Base-by-base conservation (phyloP, 495 filamentous ascomycete species). In the Talaromyces thailandensis region DNA sequence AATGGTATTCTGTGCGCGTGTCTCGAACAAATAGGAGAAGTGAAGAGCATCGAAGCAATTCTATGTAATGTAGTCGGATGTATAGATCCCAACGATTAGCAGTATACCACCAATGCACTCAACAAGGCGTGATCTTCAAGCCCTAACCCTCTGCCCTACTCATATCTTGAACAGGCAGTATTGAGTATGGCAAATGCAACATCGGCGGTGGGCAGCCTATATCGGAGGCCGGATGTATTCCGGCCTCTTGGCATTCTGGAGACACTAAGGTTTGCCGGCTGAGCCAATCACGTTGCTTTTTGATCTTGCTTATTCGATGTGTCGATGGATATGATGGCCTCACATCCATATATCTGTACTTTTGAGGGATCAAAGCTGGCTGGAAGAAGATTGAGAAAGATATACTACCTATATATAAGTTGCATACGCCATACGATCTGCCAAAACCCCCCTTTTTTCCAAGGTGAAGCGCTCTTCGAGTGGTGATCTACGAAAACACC, bases 201-300 rank as follows among this genome's bases (percentile, higher is more conserved):
- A 55, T 26, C 51, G 23, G 23, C 24, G 26, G 12, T 16, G 26
- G 11, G 43, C 37, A 48, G 43, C 43, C 43, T 48, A 48, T 48
- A 61, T 61, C 76, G 76, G 76, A 76, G 75, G 75, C 75, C 75
- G 73, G 75, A 59, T 65, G 58, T 66, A 75, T 77, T 75, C 75
- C 75, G 77, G 75, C 75, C 74, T 76, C 69, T 62, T 56, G 60
- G 48, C 25, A 43, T 45, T 25, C 1, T 43, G 28, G 23, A 66
- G 24, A 16, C 59, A 26, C 59, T 51, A 32, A 26, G 24, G 14
- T 45, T 60, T 25, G 32, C 21, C 4, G 24, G 11, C 50, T 35
- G 16, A 26, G 45, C 59, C 59, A 61, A 61, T 52, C 59, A 32
- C 43, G n/a, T 21, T 8, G 25, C 29, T 23, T 45, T 35, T 6